A percentile compares a stretch with the other conserved stretches of the same genome.
Conservation (phyloP, 2,329 filamentous ascomycete genomes). For the Ramularia endophylla region DNA sequence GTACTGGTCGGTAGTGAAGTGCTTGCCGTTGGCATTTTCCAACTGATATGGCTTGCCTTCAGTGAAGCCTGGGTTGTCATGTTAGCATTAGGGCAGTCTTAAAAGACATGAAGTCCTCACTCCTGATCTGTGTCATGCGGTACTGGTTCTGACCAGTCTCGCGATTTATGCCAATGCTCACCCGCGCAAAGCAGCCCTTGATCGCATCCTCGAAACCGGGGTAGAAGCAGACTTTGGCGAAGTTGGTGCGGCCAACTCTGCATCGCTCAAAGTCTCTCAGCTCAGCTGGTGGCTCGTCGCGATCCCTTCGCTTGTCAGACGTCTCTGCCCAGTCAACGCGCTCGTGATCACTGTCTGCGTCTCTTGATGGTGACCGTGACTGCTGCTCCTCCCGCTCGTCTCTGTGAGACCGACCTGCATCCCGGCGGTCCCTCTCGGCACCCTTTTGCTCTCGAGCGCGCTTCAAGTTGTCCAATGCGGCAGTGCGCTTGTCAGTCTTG, state of each 20-base stretch:
- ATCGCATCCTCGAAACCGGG: slow-evolving; percentile 81
- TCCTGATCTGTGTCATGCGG: slow-evolving; percentile 81
- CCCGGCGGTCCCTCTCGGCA: slow-evolving; percentile 41
- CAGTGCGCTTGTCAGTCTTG: slow-evolving; percentile 47
- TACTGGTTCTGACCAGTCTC: slow-evolving; percentile 68
- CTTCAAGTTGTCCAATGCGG: slow-evolving; percentile 68
- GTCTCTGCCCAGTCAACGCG: slow-evolving; percentile 61
- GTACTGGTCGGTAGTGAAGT: slow-evolving; percentile 81
- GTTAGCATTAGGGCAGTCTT: slow-evolving; percentile 3
- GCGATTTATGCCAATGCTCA: slow-evolving; percentile 73
- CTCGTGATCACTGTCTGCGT: slow-evolving; percentile 69
- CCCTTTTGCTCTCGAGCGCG: slow-evolving; percentile 55
- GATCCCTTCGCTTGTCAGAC: slow-evolving; percentile 39
- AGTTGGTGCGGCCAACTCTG: slow-evolving; percentile 76
- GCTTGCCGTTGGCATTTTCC: slow-evolving; percentile 64
- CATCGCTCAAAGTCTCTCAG: slow-evolving; percentile 79
- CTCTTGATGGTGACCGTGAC: slow-evolving; percentile 43
- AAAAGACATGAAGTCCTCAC: slow-evolving; percentile 41
- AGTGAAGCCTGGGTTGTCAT: slow-evolving; percentile 58
- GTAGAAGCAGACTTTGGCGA: slow-evolving; percentile 88
- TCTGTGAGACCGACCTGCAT: slow-evolving; percentile 35
- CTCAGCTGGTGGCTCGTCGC: slow-evolving; percentile 61
- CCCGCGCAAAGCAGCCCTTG: slow-evolving; percentile 75
- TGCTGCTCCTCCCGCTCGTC: slow-evolving; percentile 32
- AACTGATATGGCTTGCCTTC: slow-evolving; percentile 80